These are phyloP conservation scores for Berberis vulgaris DNA, from an alignment of 164 flowering plant genomes.

Conservation along the genomic window DNA sequence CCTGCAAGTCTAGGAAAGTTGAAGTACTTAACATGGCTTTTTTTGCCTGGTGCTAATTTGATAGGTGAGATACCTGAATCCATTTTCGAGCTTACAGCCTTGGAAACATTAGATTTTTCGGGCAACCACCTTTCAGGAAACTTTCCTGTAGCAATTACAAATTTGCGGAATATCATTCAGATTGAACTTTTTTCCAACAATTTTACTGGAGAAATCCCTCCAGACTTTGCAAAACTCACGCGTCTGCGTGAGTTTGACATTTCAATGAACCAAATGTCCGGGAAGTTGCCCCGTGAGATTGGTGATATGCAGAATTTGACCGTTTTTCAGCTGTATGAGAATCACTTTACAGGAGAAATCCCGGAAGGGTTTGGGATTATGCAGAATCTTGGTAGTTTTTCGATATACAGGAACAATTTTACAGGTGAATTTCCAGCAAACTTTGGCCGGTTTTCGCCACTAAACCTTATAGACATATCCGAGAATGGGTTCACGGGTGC, in stretches of 20 bases:
- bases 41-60: conserved; percentile 33
- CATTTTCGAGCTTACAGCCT: conserved; percentile 37
- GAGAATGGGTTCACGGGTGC: conserved; percentile 77
- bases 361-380: conserved; percentile 70
- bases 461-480: conserved; percentile 68
- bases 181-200: conserved; percentile 66
- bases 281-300: conserved; percentile 49
- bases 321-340: conserved; percentile 53
- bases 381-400: conserved; percentile 39
- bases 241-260: conserved; percentile 67
- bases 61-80: conserved; percentile 66
- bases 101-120: conserved; percentile 54
- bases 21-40: conserved; percentile 59
- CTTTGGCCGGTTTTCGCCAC: conserved; percentile 65
- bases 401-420: conserved; percentile 64
- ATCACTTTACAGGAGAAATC: conserved; percentile 62
- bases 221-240: conserved; percentile 47
- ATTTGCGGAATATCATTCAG: conserved; percentile 43
- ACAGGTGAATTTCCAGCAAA: conserved; percentile 67
- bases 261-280: conserved; percentile 56
- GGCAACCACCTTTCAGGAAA: conserved; percentile 55
- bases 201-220: conserved; percentile 68
- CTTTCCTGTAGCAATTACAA: conserved; percentile 48
- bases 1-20: conserved; percentile 60
- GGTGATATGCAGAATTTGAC: conserved; percentile 49